phyloP scores from a whole-genome alignment of 23 red algal genomes.

The Pyropia haitanensis region DNA sequence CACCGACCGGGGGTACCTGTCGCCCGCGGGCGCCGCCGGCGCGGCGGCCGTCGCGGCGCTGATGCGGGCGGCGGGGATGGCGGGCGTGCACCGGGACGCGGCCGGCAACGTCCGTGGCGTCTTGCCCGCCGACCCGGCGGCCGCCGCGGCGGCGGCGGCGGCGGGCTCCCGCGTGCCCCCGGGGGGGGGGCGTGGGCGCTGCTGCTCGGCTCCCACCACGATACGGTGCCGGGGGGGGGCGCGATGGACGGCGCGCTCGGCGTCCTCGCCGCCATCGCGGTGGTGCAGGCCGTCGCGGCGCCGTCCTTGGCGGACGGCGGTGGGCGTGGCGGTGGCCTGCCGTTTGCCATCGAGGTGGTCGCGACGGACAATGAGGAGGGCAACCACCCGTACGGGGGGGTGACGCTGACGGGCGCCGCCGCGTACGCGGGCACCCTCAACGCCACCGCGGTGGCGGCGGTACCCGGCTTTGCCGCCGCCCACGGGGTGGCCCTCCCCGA shows the following conservation, averaged over 20 bases:
- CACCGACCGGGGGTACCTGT: no score
- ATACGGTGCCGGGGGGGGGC: slow-evolving; percentile 56
- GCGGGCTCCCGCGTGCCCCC: no score
- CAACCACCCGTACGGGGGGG: slow-evolving; percentile 46
- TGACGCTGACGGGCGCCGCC: slow-evolving; percentile 38
- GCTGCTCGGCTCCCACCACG: slow-evolving; percentile 59
- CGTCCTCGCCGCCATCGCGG: slow-evolving; percentile 46
- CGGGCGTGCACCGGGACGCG: no score
- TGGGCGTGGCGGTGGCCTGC: slow-evolving; percentile 18
- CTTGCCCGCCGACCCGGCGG: no score
- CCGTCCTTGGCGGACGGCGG: neutral
- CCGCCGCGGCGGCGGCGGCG: no score
- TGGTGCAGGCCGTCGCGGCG: slow-evolving; percentile 20
- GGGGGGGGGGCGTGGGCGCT: slow-evolving; percentile 3
- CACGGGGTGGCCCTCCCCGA: neutral
- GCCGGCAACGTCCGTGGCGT: no score
- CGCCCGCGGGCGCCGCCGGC: no score
- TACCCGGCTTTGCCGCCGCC: neutral
- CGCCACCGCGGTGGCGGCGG: neutral
- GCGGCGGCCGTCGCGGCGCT: no score
- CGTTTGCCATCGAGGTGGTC: slow-evolving; percentile 56
- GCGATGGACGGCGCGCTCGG: slow-evolving; percentile 59
- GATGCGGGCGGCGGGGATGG: no score
- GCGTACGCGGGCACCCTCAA: slow-evolving; percentile 20
- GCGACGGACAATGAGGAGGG: slow-evolving; percentile 92